These are phyloP conservation scores for Rhizopogon roseolus DNA, from an alignment of 768 basidiomycete genomes.

Conservation along the genomic window DNA sequence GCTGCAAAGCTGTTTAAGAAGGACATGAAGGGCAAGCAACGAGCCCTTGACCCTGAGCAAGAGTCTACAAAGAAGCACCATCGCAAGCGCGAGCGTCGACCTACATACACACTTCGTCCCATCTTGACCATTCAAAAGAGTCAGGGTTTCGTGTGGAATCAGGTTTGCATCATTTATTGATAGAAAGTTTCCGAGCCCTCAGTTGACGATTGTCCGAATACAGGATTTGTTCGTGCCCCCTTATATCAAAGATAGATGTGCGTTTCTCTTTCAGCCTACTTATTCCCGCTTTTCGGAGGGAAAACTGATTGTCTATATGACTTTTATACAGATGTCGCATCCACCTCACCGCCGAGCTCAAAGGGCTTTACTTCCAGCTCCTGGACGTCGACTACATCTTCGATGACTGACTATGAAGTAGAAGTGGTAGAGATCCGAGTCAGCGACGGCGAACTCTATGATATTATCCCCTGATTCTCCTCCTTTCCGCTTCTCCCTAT, in stretches of 20 bases:
- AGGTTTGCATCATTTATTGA: slow-evolving; percentile 44
- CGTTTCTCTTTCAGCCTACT: slow-evolving; percentile 30
- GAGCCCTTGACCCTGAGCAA: slow-evolving; percentile 64
- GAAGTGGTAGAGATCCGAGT: slow-evolving; percentile 88
- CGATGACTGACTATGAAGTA: slow-evolving; percentile 72
- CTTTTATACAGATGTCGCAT: slow-evolving; percentile 59
- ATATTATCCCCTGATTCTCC: slow-evolving; percentile 56
- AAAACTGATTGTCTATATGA: slow-evolving; percentile 4
- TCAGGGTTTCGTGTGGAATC: slow-evolving; percentile 91
- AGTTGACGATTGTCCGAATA: not conserved
- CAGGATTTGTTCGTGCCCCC: slow-evolving; percentile 86
- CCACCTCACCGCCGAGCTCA: slow-evolving; percentile 75
- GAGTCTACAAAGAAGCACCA: slow-evolving; percentile 45
- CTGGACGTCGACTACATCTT: slow-evolving; percentile 61
- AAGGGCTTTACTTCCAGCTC: slow-evolving; percentile 63
- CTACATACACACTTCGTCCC: slow-evolving; percentile 64
- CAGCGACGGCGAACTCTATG: slow-evolving; percentile 69
- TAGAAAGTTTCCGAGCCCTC: not conserved
- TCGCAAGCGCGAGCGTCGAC: slow-evolving; percentile 50
- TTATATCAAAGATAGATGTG: slow-evolving; percentile 88
- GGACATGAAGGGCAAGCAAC: slow-evolving; percentile 78
- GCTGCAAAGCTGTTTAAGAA: slow-evolving; percentile 38
- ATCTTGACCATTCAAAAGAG: slow-evolving; percentile 84
- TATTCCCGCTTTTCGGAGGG: slow-evolving; percentile 11
- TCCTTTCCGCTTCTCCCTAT: not conserved